Evolutionary conservation across 108 stramenopile genomes (phyloP).

Genomic region (Cyclotella choctawhatcheeana): DNA sequence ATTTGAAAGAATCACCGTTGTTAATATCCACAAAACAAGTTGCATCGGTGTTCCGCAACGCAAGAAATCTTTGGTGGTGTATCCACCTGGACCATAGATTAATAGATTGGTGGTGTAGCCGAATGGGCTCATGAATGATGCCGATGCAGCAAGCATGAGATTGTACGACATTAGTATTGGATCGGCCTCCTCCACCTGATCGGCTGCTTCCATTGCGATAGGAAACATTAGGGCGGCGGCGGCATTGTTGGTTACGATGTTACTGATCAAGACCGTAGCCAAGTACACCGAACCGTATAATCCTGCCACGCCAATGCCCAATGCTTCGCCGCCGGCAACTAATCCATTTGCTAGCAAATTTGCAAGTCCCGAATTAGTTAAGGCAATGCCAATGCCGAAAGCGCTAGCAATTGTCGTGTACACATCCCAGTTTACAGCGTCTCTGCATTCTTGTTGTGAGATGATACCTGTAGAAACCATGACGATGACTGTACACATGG

Average conservation of each 20-base stretch:
- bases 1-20: constrained; percentile 53
- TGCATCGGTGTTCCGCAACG: constrained; percentile 83
- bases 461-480: constrained; percentile 79
- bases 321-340: constrained; percentile 54
- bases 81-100: constrained; percentile 84
- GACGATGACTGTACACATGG: constrained; percentile 58
- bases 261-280: constrained; percentile 83
- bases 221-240: constrained; percentile 88
- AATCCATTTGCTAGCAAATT: constrained; percentile 64
- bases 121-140: constrained; percentile 83
- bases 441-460: constrained; percentile 82
- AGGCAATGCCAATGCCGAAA: constrained; percentile 82
- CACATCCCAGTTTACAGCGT: constrained; percentile 85
- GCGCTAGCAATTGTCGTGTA: constrained; percentile 81
- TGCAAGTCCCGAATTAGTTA: constrained; percentile 84
- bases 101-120: constrained; percentile 83
- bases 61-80: constrained; percentile 70
- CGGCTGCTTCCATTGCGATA: constrained; percentile 85
- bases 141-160: constrained; percentile 85
- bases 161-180: constrained; percentile 68
- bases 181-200: constrained; percentile 65
- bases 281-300: constrained; percentile 84
- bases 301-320: constrained; percentile 74
- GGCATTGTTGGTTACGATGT: constrained; percentile 88
- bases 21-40: constrained; percentile 74